phyloP scores from a whole-genome alignment of 495 filamentous ascomycete genomes.

The Podospora conica region DNA sequence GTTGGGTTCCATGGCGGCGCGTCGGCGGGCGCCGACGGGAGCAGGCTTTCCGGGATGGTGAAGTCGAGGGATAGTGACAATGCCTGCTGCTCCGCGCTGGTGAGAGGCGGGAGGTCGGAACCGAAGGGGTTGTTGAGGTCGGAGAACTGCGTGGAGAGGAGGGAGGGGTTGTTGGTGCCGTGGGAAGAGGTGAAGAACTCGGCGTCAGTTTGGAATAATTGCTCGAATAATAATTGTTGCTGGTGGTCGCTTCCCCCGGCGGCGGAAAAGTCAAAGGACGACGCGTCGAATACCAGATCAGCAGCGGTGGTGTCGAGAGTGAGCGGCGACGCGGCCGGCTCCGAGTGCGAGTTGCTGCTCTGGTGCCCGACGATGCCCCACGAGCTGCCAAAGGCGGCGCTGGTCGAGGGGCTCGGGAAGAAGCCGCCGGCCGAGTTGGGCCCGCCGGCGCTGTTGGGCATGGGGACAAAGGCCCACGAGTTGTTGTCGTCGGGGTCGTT shows the following conservation, averaged over 20 bases:
- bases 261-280: slow-evolving; percentile 4
- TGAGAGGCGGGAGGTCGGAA: neutral
- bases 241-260: neutral
- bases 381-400: slow-evolving; percentile 35
- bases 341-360: slow-evolving; percentile 15
- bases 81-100: slow-evolving; percentile 14
- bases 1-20: slow-evolving; percentile 36
- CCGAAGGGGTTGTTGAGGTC: neutral
- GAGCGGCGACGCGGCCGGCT: slow-evolving; percentile 24
- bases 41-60: slow-evolving; percentile 28
- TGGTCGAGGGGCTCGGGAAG: slow-evolving; percentile 35
- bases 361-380: slow-evolving; percentile 34
- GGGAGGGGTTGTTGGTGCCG: neutral
- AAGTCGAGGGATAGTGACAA: slow-evolving; percentile 17
- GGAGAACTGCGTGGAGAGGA: slow-evolving; percentile 7
- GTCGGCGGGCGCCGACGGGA: slow-evolving; percentile 24
- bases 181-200: neutral
- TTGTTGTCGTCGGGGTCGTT: slow-evolving; percentile 20
- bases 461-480: slow-evolving; percentile 22
- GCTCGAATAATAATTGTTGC: slow-evolving; percentile 3
- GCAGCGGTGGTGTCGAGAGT: slow-evolving; percentile 15
- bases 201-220: neutral
- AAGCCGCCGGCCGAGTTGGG: slow-evolving; percentile 26
- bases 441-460: slow-evolving; percentile 16
- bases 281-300: slow-evolving; percentile 22